phyloP scores from a whole-genome alignment of 176 grass and related monocot genomes.

The Miscanthus lutarioriparius region DNA sequence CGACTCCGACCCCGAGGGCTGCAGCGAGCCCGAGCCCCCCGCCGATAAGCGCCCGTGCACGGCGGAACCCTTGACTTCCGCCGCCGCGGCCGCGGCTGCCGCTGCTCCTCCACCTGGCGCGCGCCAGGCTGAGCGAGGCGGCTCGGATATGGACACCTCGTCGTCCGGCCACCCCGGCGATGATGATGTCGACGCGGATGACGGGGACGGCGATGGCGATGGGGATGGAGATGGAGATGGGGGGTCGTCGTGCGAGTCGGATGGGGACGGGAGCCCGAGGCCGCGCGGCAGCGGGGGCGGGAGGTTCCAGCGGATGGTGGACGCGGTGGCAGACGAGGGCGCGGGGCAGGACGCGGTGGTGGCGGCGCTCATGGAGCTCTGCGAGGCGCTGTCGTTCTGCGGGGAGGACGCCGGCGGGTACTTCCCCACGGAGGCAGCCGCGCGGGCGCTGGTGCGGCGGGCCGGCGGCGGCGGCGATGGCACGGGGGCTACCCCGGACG shows the following conservation, averaged over 20 bases:
- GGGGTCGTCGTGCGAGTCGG: slow-evolving; percentile 62
- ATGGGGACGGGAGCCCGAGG: slow-evolving; percentile 40
- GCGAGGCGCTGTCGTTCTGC: slow-evolving; percentile 94
- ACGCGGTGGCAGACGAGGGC: slow-evolving; percentile 51
- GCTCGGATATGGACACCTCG: slow-evolving; percentile 67
- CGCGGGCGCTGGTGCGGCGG: slow-evolving; percentile 67
- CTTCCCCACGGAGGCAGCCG: slow-evolving; percentile 61
- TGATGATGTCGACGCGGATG: slow-evolving; percentile 28
- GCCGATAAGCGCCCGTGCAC: slow-evolving; percentile 95
- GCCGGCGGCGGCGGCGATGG: slow-evolving; percentile 27
- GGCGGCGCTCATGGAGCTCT: slow-evolving; percentile 72
- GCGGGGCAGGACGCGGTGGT: slow-evolving; percentile 40
- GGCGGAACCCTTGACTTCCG: slow-evolving; percentile 42
- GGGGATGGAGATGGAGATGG: slow-evolving; percentile 35
- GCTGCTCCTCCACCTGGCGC: neutral
- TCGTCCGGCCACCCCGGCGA: slow-evolving; percentile 53
- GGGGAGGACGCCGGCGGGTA: slow-evolving; percentile 56
- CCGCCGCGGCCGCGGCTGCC: neutral
- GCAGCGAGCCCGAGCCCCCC: slow-evolving; percentile 49
- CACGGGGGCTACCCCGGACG: slow-evolving; percentile 48
- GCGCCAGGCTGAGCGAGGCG: slow-evolving; percentile 14
- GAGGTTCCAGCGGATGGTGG: slow-evolving; percentile 64
- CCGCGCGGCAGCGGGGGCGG: slow-evolving; percentile 29
- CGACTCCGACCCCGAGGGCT: slow-evolving; percentile 56
- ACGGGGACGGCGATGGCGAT: slow-evolving; percentile 19